Percentiles rank a stretch among this genome's conserved stretches.
These are phyloP conservation scores for Dryas alaskensis DNA, from an alignment of 306 rosid genomes.

Conservation along the genomic window DNA sequence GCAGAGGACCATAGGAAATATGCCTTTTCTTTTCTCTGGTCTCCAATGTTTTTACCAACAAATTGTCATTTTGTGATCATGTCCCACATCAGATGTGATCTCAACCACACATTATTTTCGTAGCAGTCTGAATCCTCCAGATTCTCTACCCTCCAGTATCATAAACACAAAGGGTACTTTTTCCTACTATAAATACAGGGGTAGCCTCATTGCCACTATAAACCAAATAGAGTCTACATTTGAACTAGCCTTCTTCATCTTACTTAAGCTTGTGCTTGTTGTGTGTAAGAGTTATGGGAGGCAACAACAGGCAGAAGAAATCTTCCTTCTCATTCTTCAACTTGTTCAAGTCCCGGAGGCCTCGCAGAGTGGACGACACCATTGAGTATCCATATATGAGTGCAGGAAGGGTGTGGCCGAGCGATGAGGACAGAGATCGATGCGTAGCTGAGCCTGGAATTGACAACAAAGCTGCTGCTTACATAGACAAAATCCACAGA, in stretches of 20 bases:
- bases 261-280: background rate
- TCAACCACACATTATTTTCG: slow-evolving; percentile 32
- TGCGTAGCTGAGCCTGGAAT: slow-evolving; percentile 75
- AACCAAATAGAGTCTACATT: slow-evolving; percentile 28
- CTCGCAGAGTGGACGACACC: slow-evolving; percentile 24
- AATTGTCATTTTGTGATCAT: background rate
- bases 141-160: slow-evolving; percentile 34
- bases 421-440: slow-evolving; percentile 62
- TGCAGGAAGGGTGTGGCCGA: slow-evolving; percentile 61
- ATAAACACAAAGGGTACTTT: slow-evolving; percentile 14
- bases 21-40: slow-evolving; percentile 14
- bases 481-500: slow-evolving; percentile 48
- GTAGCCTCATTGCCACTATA: background rate
- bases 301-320: slow-evolving; percentile 55
- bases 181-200: slow-evolving; percentile 39
- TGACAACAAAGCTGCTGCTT: slow-evolving; percentile 60
- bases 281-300: slow-evolving; percentile 39
- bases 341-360: slow-evolving; percentile 49
- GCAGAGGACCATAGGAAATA: slow-evolving; percentile 40
- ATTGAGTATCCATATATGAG: slow-evolving; percentile 40
- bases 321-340: slow-evolving; percentile 60
- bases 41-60: background rate
- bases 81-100: slow-evolving; percentile 2
- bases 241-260: slow-evolving; percentile 14
- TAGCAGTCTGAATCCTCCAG: slow-evolving; percentile 38